These are phyloP conservation scores for Hibiscus syriacus DNA, from an alignment of 345 rosid genomes.

Conservation along the genomic window DNA sequence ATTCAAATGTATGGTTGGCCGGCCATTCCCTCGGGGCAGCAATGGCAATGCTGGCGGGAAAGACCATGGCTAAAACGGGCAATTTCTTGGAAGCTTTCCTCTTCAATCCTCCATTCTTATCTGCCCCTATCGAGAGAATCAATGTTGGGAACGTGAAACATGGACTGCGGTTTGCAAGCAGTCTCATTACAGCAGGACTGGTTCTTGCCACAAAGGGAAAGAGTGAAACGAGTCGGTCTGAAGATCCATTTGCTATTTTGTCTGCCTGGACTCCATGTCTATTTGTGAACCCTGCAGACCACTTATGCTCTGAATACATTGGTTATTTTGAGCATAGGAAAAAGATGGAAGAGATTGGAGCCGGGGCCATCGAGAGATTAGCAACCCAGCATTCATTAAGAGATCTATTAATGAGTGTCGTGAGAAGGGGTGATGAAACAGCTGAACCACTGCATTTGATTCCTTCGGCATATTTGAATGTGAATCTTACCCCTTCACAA, in stretches of 20 bases:
- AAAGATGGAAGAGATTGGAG: conserved; percentile 80
- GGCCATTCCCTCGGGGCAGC: conserved; percentile 95
- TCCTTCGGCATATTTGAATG: conserved; percentile 57
- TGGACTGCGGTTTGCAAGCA: conserved; percentile 58
- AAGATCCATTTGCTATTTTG: conserved; percentile 43
- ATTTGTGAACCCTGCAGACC: conserved; percentile 58
- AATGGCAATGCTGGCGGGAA: conserved; percentile 72
- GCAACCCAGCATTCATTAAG: conserved; percentile 70
- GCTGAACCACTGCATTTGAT: conserved; percentile 69
- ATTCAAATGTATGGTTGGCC: conserved; percentile 72
- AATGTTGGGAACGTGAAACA: conserved; percentile 55
- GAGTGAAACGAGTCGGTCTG: conserved; percentile 22
- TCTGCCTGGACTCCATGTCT: conserved; percentile 62
- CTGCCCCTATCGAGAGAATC: conserved; percentile 69
- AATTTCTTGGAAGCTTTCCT: conserved; percentile 50
- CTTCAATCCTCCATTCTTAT: conserved; percentile 87
- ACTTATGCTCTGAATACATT: conserved; percentile 66
- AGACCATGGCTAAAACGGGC: conserved; percentile 60
- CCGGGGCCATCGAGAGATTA: conserved; percentile 54
- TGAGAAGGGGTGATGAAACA: conserved; percentile 46
- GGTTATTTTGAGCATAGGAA: conserved; percentile 91
- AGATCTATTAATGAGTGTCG: conserved; percentile 47
- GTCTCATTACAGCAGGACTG: conserved; percentile 79
- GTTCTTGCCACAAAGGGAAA: conserved; percentile 52
- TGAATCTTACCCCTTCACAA: conserved; percentile 32